Conservation (phyloP, 495 filamentous ascomycete genomes). For the Lasiosphaeria ovina region DNA sequence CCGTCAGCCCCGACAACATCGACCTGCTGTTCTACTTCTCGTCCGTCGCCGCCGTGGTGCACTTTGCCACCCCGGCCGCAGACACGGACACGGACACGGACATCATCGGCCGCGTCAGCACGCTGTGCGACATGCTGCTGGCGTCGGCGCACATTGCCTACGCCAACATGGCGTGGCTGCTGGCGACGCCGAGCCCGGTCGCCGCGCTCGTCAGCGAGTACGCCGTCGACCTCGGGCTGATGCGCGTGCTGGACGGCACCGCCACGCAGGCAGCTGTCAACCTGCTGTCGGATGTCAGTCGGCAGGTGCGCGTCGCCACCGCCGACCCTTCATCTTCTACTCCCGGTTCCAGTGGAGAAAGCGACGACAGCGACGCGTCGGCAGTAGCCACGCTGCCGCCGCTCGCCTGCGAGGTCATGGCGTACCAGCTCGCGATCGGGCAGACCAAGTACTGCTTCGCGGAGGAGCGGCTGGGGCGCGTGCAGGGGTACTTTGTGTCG, state of each 20-base stretch:
- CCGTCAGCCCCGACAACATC: constrained; percentile 3
- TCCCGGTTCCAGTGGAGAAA: neutral
- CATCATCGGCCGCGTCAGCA: constrained; percentile 4
- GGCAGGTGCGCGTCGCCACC: neutral
- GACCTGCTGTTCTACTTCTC: constrained; percentile 11
- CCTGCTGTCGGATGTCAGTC: neutral
- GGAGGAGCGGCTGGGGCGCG: neutral
- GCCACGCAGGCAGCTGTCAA: neutral
- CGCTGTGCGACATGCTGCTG: neutral
- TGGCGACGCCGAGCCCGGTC: neutral
- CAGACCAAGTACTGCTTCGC: constrained; percentile 14
- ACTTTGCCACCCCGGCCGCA: neutral
- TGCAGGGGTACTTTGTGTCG: constrained; percentile 2
- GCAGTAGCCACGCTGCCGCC: too few relatives aligned
- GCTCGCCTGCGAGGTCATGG: constrained; percentile 1
- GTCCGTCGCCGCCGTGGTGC: constrained; percentile 3
- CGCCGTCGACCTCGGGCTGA: neutral
- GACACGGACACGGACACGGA: neutral
- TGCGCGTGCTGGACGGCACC: neutral
- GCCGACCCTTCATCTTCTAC: neutral
- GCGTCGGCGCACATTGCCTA: neutral
- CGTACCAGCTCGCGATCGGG: neutral
- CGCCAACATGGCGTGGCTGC: constrained; percentile 4
- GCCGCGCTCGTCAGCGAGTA: neutral
- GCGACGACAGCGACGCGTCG: neutral